Evolutionary conservation across 2,329 filamentous ascomycete species (phyloP).

Genomic region (Colletotrichum tamarilloi): DNA sequence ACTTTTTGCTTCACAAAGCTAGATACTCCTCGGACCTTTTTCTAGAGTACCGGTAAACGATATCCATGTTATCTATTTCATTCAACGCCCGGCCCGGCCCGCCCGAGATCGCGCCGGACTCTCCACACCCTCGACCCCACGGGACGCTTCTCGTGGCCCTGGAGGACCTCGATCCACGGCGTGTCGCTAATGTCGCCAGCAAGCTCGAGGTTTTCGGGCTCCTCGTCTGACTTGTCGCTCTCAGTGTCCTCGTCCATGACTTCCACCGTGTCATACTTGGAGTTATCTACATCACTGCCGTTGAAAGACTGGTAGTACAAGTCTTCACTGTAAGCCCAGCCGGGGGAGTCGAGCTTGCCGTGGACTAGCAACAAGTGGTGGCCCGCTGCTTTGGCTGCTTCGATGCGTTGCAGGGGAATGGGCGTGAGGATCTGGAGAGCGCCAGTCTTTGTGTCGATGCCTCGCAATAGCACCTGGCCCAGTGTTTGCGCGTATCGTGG

Average conservation of each 20-base stretch:
- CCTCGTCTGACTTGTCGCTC: conserved; percentile 45
- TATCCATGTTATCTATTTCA: neutral
- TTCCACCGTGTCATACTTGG: conserved; percentile 45
- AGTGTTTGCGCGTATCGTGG: conserved; percentile 69
- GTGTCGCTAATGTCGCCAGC: conserved; percentile 45
- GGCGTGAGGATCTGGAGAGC: conserved; percentile 76
- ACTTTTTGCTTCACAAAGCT: neutral
- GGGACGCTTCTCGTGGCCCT: conserved; percentile 65
- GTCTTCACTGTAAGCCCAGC: conserved; percentile 77
- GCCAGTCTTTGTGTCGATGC: conserved; percentile 67
- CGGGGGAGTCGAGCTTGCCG: conserved; percentile 75
- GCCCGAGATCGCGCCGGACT: conserved; percentile 71
- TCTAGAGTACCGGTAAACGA: neutral
- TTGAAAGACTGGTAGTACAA: conserved; percentile 53
- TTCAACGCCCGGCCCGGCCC: conserved; percentile 38
- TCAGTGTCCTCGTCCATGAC: conserved; percentile 48
- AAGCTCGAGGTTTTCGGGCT: conserved; percentile 41
- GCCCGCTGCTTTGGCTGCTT: conserved; percentile 52
- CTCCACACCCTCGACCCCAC: conserved; percentile 72
- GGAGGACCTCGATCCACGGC: conserved; percentile 71
- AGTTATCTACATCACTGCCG: conserved; percentile 36
- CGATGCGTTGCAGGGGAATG: conserved; percentile 53
- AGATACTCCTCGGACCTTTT: neutral
- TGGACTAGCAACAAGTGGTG: conserved; percentile 71
- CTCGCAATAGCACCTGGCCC: conserved; percentile 76